A percentile compares a stretch with the other conserved stretches of the same genome.
These are phyloP conservation scores for Cyphellophora europaea DNA, from an alignment of 2,329 filamentous ascomycete genomes.

Conservation along the genomic window DNA sequence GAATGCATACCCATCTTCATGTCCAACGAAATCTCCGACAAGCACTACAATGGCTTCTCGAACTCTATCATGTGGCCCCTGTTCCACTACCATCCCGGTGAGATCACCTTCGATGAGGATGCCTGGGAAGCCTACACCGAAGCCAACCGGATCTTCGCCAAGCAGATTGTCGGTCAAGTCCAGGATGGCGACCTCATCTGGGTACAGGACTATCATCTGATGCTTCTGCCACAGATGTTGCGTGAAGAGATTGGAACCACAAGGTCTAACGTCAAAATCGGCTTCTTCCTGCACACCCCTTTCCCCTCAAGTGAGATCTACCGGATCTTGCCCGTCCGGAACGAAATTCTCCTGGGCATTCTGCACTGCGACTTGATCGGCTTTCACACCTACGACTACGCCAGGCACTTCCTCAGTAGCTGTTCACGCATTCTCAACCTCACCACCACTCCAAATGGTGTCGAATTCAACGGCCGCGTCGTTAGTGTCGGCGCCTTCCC, in stretches of 20 bases:
- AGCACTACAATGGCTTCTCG: constrained; percentile 96
- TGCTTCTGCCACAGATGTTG: constrained; percentile 92
- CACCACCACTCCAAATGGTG: constrained; percentile 78
- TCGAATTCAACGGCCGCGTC: constrained; percentile 80
- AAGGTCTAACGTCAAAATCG: constrained; percentile 91
- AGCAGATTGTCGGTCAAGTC: constrained; percentile 76
- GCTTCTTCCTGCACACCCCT: constrained; percentile 95
- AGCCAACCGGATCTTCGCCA: constrained; percentile 85
- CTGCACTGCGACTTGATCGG: constrained; percentile 92
- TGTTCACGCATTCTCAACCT: constrained; percentile 78
- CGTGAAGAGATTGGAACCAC: constrained; percentile 73
- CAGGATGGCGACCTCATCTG: constrained; percentile 91
- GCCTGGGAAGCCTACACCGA: constrained; percentile 90
- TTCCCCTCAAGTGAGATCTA: constrained; percentile 98
- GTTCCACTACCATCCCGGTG: constrained; percentile 96
- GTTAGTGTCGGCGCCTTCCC: constrained; percentile 92
- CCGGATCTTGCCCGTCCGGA: constrained; percentile 84
- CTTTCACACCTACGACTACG: constrained; percentile 98
- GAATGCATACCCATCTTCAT: constrained; percentile 71
- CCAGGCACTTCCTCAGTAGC: constrained; percentile 91
- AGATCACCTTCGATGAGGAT: constrained; percentile 95
- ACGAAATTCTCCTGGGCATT: constrained; percentile 76
- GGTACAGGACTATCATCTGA: constrained; percentile 98
- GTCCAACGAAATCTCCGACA: constrained; percentile 84
- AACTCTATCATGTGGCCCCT: constrained; percentile 98